Conservation (phyloP, 371 early-diverging fungal species). For the Thermomucor indicae-seudaticae region DNA sequence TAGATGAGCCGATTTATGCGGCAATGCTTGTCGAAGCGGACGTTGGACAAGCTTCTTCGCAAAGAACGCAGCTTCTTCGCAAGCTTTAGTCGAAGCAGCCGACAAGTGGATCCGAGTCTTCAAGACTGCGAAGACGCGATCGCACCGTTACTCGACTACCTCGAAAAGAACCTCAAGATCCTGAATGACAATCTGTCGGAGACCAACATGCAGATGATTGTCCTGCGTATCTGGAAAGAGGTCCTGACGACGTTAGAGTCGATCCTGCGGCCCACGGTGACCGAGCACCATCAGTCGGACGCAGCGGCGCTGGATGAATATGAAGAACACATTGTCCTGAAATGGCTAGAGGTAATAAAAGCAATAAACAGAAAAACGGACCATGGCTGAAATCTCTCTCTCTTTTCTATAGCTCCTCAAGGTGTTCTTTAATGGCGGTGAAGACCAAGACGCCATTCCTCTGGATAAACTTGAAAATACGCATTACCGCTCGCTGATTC, state of each 20-base stretch:
- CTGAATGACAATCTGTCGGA: slow-evolving; percentile 76
- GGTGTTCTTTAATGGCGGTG: slow-evolving; percentile 85
- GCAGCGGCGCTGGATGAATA: slow-evolving; percentile 64
- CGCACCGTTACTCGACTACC: slow-evolving; percentile 77
- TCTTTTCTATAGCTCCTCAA: slow-evolving; percentile 61
- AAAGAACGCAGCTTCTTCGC: slow-evolving; percentile 43
- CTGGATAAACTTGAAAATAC: slow-evolving; percentile 68
- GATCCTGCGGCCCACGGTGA: slow-evolving; percentile 79
- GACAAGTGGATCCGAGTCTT: slow-evolving; percentile 39
- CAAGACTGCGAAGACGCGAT: slow-evolving; percentile 77
- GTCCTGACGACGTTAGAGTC: slow-evolving; percentile 69
- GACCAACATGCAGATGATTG: slow-evolving; percentile 75
- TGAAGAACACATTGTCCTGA: slow-evolving; percentile 72
- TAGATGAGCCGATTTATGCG: slow-evolving; percentile 61
- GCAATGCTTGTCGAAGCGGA: slow-evolving; percentile 47
- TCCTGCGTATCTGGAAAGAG: slow-evolving; percentile 84
- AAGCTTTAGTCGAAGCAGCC: slow-evolving; percentile 26
- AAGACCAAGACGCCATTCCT: slow-evolving; percentile 78
- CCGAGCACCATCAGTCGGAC: slow-evolving; percentile 50
- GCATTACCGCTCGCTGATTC: slow-evolving; percentile 64
- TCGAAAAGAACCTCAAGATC: slow-evolving; percentile 80
- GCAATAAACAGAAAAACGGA: slow-evolving; percentile 7
- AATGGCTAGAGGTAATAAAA: slow-evolving; percentile 69
- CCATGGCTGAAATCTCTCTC: neutral
- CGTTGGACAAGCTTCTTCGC: slow-evolving; percentile 35